phyloP scores from a whole-genome alignment of 2,329 filamentous ascomycete species.

The Paracorniculantispora psalliotae region DNA sequence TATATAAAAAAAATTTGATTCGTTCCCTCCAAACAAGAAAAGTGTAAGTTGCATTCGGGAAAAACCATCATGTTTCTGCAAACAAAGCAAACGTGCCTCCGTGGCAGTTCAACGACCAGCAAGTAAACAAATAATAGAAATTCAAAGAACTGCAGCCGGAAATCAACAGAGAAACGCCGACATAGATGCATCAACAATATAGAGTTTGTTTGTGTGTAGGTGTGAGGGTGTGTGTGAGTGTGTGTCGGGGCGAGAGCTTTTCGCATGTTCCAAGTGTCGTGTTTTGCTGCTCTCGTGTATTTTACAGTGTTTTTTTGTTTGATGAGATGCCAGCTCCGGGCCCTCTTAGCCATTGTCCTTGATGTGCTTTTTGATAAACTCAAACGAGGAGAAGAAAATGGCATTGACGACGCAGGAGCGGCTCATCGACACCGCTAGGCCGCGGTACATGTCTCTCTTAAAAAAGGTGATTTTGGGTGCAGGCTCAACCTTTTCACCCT shows the following conservation, averaged over 20 bases:
- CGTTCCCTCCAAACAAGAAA: too few species aligned
- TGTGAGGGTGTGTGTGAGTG: too few species aligned
- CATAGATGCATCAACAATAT: slow-evolving; percentile 8
- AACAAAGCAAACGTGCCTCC: neutral
- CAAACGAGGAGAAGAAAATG: slow-evolving; percentile 85
- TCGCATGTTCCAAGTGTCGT: too few species aligned
- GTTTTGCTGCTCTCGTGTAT: too few species aligned
- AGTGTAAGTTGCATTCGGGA: too few species aligned
- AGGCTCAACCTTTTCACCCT: slow-evolving; percentile 57
- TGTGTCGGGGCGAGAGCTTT: too few species aligned
- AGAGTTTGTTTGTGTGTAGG: neutral
- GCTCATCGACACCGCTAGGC: slow-evolving; percentile 76
- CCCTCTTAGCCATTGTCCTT: slow-evolving; percentile 37
- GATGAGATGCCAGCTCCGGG: too few species aligned
- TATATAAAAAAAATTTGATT: too few species aligned
- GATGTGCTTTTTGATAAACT: slow-evolving; percentile 71
- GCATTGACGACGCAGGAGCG: slow-evolving; percentile 80
- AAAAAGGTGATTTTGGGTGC: slow-evolving; percentile 74
- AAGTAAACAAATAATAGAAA: neutral
- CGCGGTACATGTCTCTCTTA: slow-evolving; percentile 73
- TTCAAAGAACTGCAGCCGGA: neutral
- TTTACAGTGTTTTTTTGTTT: too few species aligned
- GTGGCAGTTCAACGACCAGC: neutral
- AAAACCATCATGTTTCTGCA: too few species aligned
- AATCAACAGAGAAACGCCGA: slow-evolving; percentile 8